Evolutionary conservation across 2,329 filamentous ascomycete species (phyloP).

Genomic region (Byssoonygena ceratinophila): DNA sequence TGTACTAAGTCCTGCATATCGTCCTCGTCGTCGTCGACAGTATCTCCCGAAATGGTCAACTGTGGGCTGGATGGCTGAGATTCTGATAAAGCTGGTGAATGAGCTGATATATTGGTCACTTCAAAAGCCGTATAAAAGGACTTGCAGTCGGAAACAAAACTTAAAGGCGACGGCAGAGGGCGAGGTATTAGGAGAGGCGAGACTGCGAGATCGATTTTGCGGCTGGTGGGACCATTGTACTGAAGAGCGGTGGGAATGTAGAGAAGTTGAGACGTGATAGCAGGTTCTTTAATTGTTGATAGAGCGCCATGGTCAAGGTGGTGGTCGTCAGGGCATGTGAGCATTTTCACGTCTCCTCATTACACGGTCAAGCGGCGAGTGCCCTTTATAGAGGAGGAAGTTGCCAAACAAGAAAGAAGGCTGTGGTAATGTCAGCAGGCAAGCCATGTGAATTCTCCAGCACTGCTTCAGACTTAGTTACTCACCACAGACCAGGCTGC

Average conservation of each 20-base stretch:
- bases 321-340: slow-evolving; percentile 15
- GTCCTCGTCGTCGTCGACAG: slow-evolving; percentile 4
- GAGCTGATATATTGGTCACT: slow-evolving; percentile 16
- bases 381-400: not conserved
- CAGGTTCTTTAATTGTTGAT: slow-evolving; percentile 4
- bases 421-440: slow-evolving; percentile 2
- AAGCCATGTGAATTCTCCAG: slow-evolving; percentile 4
- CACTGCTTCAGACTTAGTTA: not conserved
- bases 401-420: slow-evolving; percentile 5
- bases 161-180: slow-evolving; percentile 12
- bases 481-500: not conserved
- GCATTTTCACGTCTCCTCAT: slow-evolving; percentile 11
- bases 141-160: slow-evolving; percentile 17
- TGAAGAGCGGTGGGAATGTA: slow-evolving; percentile 11
- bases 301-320: slow-evolving; percentile 2
- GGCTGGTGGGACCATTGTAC: slow-evolving; percentile 7
- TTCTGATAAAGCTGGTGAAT: slow-evolving; percentile 12
- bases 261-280: slow-evolving; percentile 13
- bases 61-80: slow-evolving; percentile 9
- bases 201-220: slow-evolving; percentile 10
- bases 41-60: slow-evolving; percentile 9
- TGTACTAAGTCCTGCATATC: slow-evolving; percentile 9
- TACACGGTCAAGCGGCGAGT: not conserved
- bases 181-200: slow-evolving; percentile 14
- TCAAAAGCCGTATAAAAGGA: slow-evolving; percentile 20